These are phyloP conservation scores for Diaporthe batatas DNA, from an alignment of 2,329 filamentous ascomycete species.

Conservation along the genomic window DNA sequence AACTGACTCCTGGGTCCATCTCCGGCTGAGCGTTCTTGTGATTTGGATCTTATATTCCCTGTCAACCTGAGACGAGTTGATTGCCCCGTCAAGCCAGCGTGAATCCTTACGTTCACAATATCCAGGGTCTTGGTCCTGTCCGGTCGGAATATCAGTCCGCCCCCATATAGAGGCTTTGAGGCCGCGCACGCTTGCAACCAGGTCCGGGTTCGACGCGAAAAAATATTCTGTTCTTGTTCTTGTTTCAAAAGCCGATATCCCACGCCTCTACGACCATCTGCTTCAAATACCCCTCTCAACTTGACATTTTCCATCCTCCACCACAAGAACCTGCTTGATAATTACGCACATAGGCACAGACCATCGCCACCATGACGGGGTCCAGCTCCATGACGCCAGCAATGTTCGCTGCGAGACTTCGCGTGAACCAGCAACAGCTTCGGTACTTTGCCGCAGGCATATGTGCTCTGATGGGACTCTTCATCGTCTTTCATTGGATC, in stretches of 20 bases:
- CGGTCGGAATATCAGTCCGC: background rate
- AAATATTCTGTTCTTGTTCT: background rate
- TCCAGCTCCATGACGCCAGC: slow-evolving; percentile 4
- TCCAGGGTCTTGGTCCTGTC: background rate
- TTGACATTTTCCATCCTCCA: background rate
- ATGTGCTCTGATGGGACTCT: slow-evolving; percentile 37
- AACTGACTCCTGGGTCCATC: background rate
- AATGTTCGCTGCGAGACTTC: slow-evolving; percentile 36
- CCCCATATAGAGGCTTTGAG: background rate
- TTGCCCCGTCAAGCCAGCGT: background rate
- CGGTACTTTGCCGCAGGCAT: slow-evolving; percentile 39
- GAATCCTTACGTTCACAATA: background rate
- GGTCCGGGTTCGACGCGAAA: background rate
- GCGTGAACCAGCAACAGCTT: slow-evolving; percentile 36
- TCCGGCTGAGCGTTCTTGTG: background rate
- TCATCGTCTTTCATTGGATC: slow-evolving; percentile 38
- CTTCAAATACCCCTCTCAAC: background rate
- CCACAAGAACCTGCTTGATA: background rate
- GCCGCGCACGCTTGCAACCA: background rate
- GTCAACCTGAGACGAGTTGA: slow-evolving; percentile 28
- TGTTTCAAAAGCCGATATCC: background rate
- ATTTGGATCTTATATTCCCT: background rate
- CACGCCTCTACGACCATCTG: too few species aligned
- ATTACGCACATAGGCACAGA: background rate
- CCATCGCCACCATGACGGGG: background rate